Evolutionary conservation across 148 eudicot genomes (phyloP), one percentile per base, ranked within the genome.

Genomic region (Chenopodium suecicum): DNA sequence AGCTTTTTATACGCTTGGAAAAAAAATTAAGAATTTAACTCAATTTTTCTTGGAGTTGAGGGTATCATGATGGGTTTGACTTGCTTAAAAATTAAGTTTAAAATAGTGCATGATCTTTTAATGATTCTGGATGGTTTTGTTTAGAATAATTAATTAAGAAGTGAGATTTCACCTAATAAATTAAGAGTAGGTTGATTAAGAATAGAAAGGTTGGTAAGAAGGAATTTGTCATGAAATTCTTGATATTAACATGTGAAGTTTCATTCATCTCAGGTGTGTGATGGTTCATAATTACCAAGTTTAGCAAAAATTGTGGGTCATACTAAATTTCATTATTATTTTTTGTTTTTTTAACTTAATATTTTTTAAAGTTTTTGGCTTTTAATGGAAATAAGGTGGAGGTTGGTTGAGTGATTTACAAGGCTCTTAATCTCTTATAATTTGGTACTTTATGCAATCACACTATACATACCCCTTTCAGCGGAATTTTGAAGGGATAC

Each of bases 31-130:
- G 44, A 41, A 14, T n/a, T 14, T 72, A 5, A 32, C 12, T 32
- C 52, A 50, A 74, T 20, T 31, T 17, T 17, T 47, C 7, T 13
- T 13, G 17, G 34, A 63, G 32, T 73, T 81, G 50, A 74, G 77
- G 63, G 60, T 62, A 66, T 46, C 78, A 81, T 81, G 65, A 76
- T 67, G 67, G 41, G 77, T 68, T 82, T 75, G 74, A 69, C 58
- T 82, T 68, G 84, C 84, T 76, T 82, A 64, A 82, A 25, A 52
- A 8, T 32, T 7, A 82, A 82, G 84, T 76, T 69, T 63, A 9
- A 74, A 48, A 81, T 65, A 54, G 62, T 75, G 65, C 62, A 81
- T 37, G 74, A 22, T 82, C 16, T 75, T 16, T 75, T 4, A 23
- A 67, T 52, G 58, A 31, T n/a, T 75, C 29, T 10, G 9, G 14